Base-by-base conservation (phyloP, 805 yeast genomes). In the Teunomyces tritomae region DNA sequence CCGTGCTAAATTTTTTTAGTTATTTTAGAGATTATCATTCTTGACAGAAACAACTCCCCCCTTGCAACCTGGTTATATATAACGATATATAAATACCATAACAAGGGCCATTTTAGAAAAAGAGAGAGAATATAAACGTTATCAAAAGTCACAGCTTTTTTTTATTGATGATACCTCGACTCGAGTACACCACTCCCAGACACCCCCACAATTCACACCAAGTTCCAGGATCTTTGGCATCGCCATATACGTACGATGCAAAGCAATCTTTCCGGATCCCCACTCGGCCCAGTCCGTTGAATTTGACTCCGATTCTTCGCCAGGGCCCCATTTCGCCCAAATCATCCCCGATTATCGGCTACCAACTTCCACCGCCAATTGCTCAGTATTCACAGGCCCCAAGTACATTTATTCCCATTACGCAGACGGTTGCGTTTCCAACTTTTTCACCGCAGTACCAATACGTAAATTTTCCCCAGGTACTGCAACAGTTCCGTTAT, bases 271-370 rank as follows among this genome's bases (percentile, higher is more conserved):
- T 17, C 24, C 39, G 13, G 13, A 35, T 17, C 13, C 26, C 27
- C 8, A 35, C n/a, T 4, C 39, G 13, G 26, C 27, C 39, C 27
- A 35, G n/a, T 16, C 16, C 27, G 7, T 9, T 35, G 28, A 16
- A 17, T 11, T 16, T 35, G 11, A 20, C 39, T 10, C 39, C 39
- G 39, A 17, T 35, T n/a, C 39, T 35, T 8, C 39, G 26, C 5
- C 39, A 35, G 16, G 39, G 39, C 3, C 39, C 39, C 39, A 35
- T 35, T 9, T 37, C 40, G 7, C 40, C 40, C 40, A 37, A 37
- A 26, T 26, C 29, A 9, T 37, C 40, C 10, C 40, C 40, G 16
- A 26, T 26, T 16, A 20, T 37, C n/a, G 29, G 40, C n/a, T 37
- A 24, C 40, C 40, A 37, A 11, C 29, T 37, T 24, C 40, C 40